These are phyloP conservation scores for Aspergillus bridgeri DNA, from an alignment of 495 filamentous ascomycete genomes.

Conservation along the genomic window DNA sequence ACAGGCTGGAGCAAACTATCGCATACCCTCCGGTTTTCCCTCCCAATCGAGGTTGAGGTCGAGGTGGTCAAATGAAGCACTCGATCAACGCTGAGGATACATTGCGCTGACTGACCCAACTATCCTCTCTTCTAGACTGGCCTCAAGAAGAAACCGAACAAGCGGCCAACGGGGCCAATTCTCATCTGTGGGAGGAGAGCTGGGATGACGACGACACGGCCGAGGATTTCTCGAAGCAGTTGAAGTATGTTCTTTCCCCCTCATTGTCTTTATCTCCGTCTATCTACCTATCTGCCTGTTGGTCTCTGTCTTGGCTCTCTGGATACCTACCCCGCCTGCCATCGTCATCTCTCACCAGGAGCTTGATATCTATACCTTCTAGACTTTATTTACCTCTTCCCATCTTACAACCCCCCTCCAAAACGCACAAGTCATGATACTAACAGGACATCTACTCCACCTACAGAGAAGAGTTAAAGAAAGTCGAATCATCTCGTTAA, in stretches of 20 bases:
- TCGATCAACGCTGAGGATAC: background rate
- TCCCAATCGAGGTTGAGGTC: too few relatives aligned
- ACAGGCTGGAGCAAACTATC: background rate
- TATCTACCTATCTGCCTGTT: background rate
- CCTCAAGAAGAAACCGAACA: constrained; percentile 80
- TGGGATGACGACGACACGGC: constrained; percentile 99
- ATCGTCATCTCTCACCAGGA: background rate
- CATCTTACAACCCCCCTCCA: background rate
- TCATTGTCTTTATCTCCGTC: background rate
- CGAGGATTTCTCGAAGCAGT: constrained; percentile 92
- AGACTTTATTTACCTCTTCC: background rate
- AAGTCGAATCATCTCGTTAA: constrained; percentile 65
- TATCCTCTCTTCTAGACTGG: constrained; percentile 64
- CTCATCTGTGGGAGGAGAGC: constrained; percentile 97
- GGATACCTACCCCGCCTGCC: background rate
- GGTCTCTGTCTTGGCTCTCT: background rate
- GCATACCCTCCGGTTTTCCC: too few relatives aligned
- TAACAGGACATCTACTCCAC: constrained; percentile 13
- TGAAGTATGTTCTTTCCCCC: constrained; percentile 62
- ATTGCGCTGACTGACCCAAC: constrained; percentile 12
- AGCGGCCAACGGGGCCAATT: constrained; percentile 54
- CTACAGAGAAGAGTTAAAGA: constrained; percentile 89
- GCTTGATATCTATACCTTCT: background rate
- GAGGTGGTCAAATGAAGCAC: too few relatives aligned
- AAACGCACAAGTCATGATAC: constrained; percentile 2